Evolutionary conservation across 1,284 basidiomycete species (phyloP).

Genomic region (Neolentinus lepideus): DNA sequence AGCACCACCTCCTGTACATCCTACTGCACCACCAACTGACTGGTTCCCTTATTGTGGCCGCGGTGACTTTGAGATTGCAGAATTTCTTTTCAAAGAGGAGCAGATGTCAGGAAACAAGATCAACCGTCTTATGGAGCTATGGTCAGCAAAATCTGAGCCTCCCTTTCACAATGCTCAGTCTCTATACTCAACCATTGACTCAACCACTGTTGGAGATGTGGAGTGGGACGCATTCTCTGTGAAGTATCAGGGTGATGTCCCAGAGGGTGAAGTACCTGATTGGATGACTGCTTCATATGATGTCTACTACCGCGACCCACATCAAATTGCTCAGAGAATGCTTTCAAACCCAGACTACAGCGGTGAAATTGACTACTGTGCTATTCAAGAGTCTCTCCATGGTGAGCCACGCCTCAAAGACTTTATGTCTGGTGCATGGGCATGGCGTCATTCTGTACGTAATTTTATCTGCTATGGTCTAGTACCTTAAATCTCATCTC

Average conservation of each 20-base stretch:
- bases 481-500: not conserved
- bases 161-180: too few relatives aligned
- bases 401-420: constrained; percentile 1
- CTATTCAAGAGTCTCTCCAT: not conserved
- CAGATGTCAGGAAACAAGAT: too few relatives aligned
- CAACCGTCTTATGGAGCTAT: too few relatives aligned
- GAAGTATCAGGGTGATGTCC: not conserved
- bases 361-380: constrained; percentile 1
- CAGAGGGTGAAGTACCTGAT: not conserved
- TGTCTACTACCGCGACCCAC: constrained; percentile 2
- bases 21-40: too few relatives aligned
- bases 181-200: too few relatives aligned
- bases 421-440: constrained; percentile 9
- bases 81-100: too few relatives aligned
- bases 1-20: too few relatives aligned
- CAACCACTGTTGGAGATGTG: not conserved
- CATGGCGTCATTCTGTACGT: constrained; percentile 7
- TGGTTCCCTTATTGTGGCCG: too few relatives aligned
- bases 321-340: not conserved
- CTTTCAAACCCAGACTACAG: constrained; percentile 1
- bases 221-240: not conserved
- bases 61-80: too few relatives aligned
- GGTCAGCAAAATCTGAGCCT: too few relatives aligned
- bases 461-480: constrained; percentile 5
- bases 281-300: constrained; percentile 5